These are phyloP conservation scores for Melastoma candidum DNA, from an alignment of 441 rosid genomes.

Conservation along the genomic window DNA sequence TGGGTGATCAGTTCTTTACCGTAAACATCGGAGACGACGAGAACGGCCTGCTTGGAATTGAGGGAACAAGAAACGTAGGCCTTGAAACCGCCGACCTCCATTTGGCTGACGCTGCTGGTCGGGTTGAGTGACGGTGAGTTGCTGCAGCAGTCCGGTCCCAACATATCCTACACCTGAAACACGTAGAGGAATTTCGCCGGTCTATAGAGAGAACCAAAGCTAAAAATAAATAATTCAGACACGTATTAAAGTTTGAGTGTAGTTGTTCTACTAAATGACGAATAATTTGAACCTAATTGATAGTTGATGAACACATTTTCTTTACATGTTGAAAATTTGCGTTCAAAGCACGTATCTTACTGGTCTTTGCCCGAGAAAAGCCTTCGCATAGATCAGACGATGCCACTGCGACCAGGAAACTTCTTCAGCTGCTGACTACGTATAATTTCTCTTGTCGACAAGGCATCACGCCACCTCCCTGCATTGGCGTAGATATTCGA, in stretches of 20 bases:
- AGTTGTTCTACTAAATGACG: no score
- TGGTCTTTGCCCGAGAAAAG: no score
- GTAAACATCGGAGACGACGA: neutral
- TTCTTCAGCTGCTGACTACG: constrained; percentile 39
- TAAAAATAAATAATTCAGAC: no score
- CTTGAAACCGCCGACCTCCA: neutral
- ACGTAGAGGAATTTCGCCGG: no score
- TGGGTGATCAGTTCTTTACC: neutral
- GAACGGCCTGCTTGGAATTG: neutral
- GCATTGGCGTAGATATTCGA: constrained; percentile 54
- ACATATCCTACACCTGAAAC: no score
- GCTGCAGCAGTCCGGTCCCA: no score
- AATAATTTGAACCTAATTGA: no score
- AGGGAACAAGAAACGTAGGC: neutral
- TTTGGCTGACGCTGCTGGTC: neutral
- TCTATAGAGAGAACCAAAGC: no score
- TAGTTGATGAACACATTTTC: no score
- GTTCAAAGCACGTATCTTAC: no score
- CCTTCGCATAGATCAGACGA: constrained; percentile 19
- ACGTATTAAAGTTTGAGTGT: no score
- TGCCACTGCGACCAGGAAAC: constrained; percentile 52
- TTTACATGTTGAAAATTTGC: no score
- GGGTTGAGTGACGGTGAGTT: constrained; percentile 4
- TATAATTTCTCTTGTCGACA: constrained; percentile 27
- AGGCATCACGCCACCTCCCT: constrained; percentile 59